These are phyloP conservation scores for Aspergillus sojae DNA, from an alignment of 2,329 filamentous ascomycete genomes.

Conservation along the genomic window DNA sequence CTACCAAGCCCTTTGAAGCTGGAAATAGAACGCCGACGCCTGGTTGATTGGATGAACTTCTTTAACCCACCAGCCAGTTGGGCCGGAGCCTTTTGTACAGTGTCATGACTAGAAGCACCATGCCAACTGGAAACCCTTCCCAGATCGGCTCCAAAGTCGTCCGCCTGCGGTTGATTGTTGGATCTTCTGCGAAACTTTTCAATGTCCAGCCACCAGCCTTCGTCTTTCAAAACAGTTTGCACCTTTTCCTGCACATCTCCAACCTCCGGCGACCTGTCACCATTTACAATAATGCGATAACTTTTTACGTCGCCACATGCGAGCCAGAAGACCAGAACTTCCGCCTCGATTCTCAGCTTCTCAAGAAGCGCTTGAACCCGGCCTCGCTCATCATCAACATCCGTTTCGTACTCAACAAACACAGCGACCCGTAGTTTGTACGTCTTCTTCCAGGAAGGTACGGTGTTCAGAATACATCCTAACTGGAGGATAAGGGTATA, in stretches of 20 bases:
- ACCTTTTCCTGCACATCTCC: constrained; percentile 63
- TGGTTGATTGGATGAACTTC: constrained; percentile 64
- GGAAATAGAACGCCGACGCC: constrained; percentile 52
- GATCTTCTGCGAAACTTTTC: constrained; percentile 49
- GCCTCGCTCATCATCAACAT: constrained; percentile 76
- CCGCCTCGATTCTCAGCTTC: constrained; percentile 78
- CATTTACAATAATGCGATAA: constrained; percentile 80
- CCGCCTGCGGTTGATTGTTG: constrained; percentile 18
- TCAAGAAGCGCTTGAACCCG: constrained; percentile 74
- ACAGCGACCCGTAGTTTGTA: constrained; percentile 77
- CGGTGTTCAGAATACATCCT: constrained; percentile 80
- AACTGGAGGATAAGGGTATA: constrained; percentile 86
- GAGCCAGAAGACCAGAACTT: constrained; percentile 79
- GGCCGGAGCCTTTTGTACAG: constrained; percentile 43
- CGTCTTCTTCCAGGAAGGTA: constrained; percentile 74
- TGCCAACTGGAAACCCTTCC: constrained; percentile 53
- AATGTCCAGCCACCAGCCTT: constrained; percentile 83
- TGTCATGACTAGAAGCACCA: constrained; percentile 56
- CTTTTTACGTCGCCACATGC: constrained; percentile 71
- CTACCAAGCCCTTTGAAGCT: constrained; percentile 55
- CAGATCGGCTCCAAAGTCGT: constrained; percentile 35
- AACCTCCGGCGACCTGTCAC: constrained; percentile 54
- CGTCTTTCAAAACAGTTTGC: constrained; percentile 66
- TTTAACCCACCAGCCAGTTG: constrained; percentile 62
- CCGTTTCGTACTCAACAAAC: constrained; percentile 85